Base-by-base conservation (phyloP, 2,329 filamentous ascomycete species). In the Diaporthe sp. region DNA sequence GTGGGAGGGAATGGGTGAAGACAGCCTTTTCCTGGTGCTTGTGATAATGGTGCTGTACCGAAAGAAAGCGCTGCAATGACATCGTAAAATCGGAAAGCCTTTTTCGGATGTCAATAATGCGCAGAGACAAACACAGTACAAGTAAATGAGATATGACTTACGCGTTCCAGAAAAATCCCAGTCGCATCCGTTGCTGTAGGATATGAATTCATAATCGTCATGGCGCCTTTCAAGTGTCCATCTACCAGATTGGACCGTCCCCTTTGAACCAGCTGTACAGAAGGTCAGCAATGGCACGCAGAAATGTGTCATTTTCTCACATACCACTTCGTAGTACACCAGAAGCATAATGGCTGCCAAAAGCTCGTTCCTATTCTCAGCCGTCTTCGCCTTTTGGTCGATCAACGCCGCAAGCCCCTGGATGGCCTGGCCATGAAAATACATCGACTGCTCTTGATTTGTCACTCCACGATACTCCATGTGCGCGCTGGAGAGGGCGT, bases 401-500 rank as follows among this genome's bases (percentile, higher is more conserved):
- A 93, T 92, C 70, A 92, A 81, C 71, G 85, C 85, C 1, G 90
- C 87, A 51, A 93, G 82, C 0, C 89, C 90, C 78, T 90, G 88
- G 34, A 92, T 88, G 15, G 91, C 90, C 79, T 87, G 86, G 76
- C 89, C 91, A 77, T 92, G 91, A 77, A 92, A 92, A 76, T 87
- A 87, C 1, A 91, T 82, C 49, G 90, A 91, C 78, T 88, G 89
- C 78, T 92, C 90, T 28, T 84, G 81, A 31, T 87, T 88, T 37
- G 87, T 83, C 8, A 90, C 84, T 2, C 89, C 89, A 37, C 90
- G 84, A 67, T 90, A 95, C 78, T 96, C 94, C 75, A 97, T 86
- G 82, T 98, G 97, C 75, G 95, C 96, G 74, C 94, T 94, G 0
- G 95, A 91, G 10, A 98, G 86, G 0, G 95, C 95, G 75, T 94